Evolutionary conservation across 2,329 filamentous ascomycete genomes (phyloP).

Genomic region (Cryphonectria carpinicola): DNA sequence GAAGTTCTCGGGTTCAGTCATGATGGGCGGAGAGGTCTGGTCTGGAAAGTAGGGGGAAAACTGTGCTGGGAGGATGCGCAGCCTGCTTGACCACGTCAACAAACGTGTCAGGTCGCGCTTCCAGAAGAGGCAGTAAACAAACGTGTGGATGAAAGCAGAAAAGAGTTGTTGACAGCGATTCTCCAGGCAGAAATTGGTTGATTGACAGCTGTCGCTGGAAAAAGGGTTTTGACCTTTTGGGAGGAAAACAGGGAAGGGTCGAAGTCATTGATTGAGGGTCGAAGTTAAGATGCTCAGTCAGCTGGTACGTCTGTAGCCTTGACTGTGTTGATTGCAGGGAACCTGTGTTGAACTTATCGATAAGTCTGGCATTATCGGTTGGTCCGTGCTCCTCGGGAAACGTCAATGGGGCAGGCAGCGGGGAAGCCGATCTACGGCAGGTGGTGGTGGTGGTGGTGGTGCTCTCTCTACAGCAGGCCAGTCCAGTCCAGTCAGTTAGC

Average conservation of each 20-base stretch:
- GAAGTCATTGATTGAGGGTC: slow-evolving; percentile 16
- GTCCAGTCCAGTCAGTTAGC: neutral
- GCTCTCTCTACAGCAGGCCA: neutral
- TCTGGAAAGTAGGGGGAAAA: neutral
- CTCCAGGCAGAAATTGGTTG: neutral
- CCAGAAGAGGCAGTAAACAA: slow-evolving; percentile 3
- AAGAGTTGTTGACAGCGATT: neutral
- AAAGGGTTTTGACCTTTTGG: neutral
- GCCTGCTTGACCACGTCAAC: neutral
- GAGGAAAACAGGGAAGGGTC: neutral
- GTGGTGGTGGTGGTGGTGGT: neutral
- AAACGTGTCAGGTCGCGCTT: neutral
- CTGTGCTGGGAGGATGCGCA: neutral
- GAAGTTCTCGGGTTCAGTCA: slow-evolving; percentile 77
- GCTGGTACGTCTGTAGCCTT: neutral
- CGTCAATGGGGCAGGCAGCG: neutral
- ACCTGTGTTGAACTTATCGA: neutral
- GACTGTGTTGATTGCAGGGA: neutral
- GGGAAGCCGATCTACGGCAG: slow-evolving; percentile 10
- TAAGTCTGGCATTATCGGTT: neutral
- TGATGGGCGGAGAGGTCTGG: slow-evolving; percentile 43
- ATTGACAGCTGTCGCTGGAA: neutral
- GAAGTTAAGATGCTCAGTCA: slow-evolving; percentile 9
- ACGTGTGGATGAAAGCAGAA: neutral
- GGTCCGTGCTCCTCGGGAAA: neutral